phyloP scores from a whole-genome alignment of 805 yeast genomes.

The Metahyphopichia silvanorum region DNA sequence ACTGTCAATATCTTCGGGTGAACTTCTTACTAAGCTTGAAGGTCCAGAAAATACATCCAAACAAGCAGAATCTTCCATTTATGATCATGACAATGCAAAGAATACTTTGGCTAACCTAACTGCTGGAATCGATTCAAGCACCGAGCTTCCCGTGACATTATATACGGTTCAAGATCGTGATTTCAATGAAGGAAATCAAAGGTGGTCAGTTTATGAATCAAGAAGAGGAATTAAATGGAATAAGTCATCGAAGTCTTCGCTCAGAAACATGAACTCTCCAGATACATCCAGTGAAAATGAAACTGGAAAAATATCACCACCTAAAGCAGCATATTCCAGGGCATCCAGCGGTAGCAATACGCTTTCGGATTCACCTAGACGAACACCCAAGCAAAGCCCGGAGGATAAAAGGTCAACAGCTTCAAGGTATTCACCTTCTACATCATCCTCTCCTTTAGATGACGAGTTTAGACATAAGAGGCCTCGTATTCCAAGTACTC shows the following conservation, averaged over 20 bases:
- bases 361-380: no score
- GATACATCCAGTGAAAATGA: no score
- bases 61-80: not conserved
- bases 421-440: no score
- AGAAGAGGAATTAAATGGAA: no score
- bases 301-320: not conserved
- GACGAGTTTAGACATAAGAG: no score
- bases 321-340: not conserved
- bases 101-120: conserved; percentile 13
- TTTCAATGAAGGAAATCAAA: conserved; percentile 17
- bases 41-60: conserved; percentile 3
- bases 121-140: conserved; percentile 24
- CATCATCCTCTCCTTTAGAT: no score
- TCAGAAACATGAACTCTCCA: no score
- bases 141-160: conserved; percentile 25
- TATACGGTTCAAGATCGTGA: conserved; percentile 28
- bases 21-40: conserved; percentile 23
- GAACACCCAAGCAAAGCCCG: no score
- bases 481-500: no score
- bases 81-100: conserved; percentile 4
- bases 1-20: conserved; percentile 27
- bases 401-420: no score
- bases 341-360: no score
- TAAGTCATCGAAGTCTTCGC: no score
- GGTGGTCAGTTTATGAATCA: conserved; percentile 23